Evolutionary conservation across 139 green algal genomes (phyloP), one percentile per base, ranked within the genome.

Genomic region (Chlamydomonas sphaeroides): DNA sequence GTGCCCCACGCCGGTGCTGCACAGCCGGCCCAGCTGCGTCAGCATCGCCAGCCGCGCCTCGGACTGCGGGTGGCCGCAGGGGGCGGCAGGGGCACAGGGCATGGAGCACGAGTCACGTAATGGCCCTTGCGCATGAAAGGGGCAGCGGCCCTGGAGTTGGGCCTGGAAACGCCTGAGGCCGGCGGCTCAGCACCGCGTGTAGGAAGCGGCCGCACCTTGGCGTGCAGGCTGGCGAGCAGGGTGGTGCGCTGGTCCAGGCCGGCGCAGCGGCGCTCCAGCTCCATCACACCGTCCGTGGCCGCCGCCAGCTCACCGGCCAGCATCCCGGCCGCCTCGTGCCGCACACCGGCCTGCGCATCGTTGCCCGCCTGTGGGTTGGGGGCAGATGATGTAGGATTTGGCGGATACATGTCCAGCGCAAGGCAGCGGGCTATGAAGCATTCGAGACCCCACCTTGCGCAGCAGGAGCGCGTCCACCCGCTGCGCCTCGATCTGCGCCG

Each of bases 11-110:
- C 28, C 41, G 1, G 75, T 62, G 23, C 75, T 72, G 62, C 32
- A 53, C 28, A 82, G 75, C 62, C 62, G 42, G 18, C 28, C 62
- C 3, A 82, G 63, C 28, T 82, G 75, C 0, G 21, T 39, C n/a
- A 82, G 42, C 41, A 82, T 45, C 32, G 42, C 75, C 62, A 82
- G 32, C 14, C 62, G 75, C 0, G 75, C 62, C 41, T 82, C 75
- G 7, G 42, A 63, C 75, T 82, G 41, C 15, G 63, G 33, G 33
- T n/a, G n/a, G n/a, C n/a, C n/a, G n/a, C n/a, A n/a, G n/a, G n/a
- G n/a, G n/a, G n/a, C n/a, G n/a, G n/a, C n/a, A n/a, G n/a, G n/a
- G n/a, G n/a, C n/a, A n/a, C n/a, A n/a, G n/a, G n/a, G n/a, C n/a
- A n/a, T n/a, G n/a, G n/a, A n/a, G n/a, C n/a, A n/a, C n/a, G n/a